Conservation (phyloP, 805 yeast genomes). For the Teunomyces panamensis region DNA sequence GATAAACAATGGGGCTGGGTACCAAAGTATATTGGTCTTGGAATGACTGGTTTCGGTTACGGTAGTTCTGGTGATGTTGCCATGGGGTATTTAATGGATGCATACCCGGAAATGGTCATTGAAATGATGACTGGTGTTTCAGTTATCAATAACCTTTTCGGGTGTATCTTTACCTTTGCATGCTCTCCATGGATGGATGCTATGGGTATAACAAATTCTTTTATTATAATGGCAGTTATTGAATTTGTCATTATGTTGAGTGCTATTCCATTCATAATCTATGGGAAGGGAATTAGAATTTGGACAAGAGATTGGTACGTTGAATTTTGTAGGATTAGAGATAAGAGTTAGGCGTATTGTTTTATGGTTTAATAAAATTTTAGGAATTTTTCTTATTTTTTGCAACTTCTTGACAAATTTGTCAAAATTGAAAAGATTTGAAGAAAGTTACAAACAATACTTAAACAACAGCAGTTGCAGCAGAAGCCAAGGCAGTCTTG, state of each 20-base stretch:
- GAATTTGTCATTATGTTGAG: slow-evolving; percentile 57
- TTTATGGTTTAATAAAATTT: not conserved
- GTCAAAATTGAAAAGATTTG: not conserved
- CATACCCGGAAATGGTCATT: slow-evolving; percentile 65
- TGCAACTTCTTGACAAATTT: not conserved
- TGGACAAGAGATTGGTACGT: slow-evolving; percentile 59
- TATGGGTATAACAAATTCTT: slow-evolving; percentile 56
- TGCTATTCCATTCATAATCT: slow-evolving; percentile 55
- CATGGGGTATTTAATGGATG: slow-evolving; percentile 63
- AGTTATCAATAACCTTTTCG: slow-evolving; percentile 61
- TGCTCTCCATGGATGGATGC: slow-evolving; percentile 60
- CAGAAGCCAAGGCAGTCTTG: slow-evolving; percentile 21
- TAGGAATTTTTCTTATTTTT: not conserved
- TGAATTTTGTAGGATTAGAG: slow-evolving; percentile 44
- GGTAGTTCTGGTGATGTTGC: slow-evolving; percentile 73
- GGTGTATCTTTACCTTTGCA: slow-evolving; percentile 63
- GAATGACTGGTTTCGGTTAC: slow-evolving; percentile 65
- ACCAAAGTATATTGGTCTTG: slow-evolving; percentile 57
- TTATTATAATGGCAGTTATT: slow-evolving; percentile 57
- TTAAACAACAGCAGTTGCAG: slow-evolving; percentile 14
- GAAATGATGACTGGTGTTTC: slow-evolving; percentile 72
- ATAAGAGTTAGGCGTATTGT: not conserved
- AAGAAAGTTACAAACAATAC: not conserved
- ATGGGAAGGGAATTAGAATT: slow-evolving; percentile 58
- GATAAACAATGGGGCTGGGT: slow-evolving; percentile 53